Percentiles rank a stretch among this genome's conserved stretches.
phyloP scores from a whole-genome alignment of 371 early-diverging fungal genomes.

The Syncephalis plumigaleata region DNA sequence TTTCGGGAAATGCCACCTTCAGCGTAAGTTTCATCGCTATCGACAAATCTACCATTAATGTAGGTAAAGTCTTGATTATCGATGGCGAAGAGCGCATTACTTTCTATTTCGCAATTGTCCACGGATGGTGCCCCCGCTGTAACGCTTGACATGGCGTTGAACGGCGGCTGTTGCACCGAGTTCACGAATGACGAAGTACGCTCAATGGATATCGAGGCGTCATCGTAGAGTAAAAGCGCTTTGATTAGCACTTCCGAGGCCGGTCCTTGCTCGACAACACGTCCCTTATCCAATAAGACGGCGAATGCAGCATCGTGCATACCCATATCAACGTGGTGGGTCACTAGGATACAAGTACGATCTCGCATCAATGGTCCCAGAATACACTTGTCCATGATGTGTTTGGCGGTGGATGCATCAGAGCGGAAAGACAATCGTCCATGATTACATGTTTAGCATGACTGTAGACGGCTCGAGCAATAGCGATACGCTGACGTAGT shows the following conservation, averaged over 20 bases:
- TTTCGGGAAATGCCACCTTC: too few relatives aligned
- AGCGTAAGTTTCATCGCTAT: too few relatives aligned
- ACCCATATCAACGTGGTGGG: constrained; percentile 72
- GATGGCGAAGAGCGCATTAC: too few relatives aligned
- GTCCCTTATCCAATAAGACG: constrained; percentile 41
- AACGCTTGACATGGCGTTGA: too few relatives aligned
- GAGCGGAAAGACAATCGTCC: constrained; percentile 72
- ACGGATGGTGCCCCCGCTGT: too few relatives aligned
- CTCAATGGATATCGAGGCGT: too few relatives aligned
- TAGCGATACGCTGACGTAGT: constrained; percentile 58
- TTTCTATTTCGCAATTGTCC: too few relatives aligned
- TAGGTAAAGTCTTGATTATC: too few relatives aligned
- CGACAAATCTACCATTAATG: too few relatives aligned
- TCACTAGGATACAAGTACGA: constrained; percentile 72
- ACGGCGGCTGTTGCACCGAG: too few relatives aligned
- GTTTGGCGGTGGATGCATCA: constrained; percentile 75
- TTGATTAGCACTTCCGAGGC: constrained; percentile 18
- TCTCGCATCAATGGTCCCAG: constrained; percentile 45
- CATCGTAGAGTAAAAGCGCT: constrained; percentile 10
- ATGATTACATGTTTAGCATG: constrained; percentile 48
- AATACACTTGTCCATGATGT: constrained; percentile 52
- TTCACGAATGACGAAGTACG: too few relatives aligned
- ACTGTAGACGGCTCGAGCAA: constrained; percentile 75
- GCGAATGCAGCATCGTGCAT: constrained; percentile 40
- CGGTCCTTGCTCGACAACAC: constrained; percentile 18